Evolutionary conservation across 2,329 filamentous ascomycete genomes (phyloP).

Genomic region (Phyllosticta citriasiana): DNA sequence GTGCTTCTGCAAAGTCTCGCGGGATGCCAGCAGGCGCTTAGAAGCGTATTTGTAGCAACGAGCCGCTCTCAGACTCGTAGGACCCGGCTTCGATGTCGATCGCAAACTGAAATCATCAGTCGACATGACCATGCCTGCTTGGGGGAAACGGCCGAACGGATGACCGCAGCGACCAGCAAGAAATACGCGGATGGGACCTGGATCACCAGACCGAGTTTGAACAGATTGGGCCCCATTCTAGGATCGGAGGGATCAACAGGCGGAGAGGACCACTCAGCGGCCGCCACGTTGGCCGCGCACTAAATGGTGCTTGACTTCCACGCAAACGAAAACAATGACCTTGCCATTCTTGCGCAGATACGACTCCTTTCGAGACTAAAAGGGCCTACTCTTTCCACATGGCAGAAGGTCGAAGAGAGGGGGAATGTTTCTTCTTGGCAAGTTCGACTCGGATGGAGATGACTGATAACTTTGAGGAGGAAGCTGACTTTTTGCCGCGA

Average conservation of each 20-base stretch:
- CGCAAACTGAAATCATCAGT: not conserved
- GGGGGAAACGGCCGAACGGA: not conserved
- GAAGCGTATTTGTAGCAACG: not conserved
- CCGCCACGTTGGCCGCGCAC: constrained; percentile 27
- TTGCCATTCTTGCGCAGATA: constrained; percentile 4
- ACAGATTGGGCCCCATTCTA: constrained; percentile 15
- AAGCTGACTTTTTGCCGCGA: not conserved
- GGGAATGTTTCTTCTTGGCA: not conserved
- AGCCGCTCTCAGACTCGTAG: not conserved
- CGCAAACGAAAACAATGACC: constrained; percentile 10
- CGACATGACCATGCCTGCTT: not conserved
- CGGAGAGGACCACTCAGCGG: constrained; percentile 31
- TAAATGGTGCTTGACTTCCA: constrained; percentile 9
- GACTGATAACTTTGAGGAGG: not conserved
- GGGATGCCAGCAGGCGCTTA: constrained; percentile 5
- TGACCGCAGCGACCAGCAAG: not conserved
- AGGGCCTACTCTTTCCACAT: constrained; percentile 12
- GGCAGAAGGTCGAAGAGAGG: not conserved
- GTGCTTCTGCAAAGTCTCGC: not conserved
- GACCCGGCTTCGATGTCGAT: not conserved
- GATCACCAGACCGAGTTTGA: constrained; percentile 14
- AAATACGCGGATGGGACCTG: constrained; percentile 11
- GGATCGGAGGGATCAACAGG: constrained; percentile 23
- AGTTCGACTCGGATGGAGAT: not conserved
- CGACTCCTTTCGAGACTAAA: constrained; percentile 9